Evolutionary conservation across 768 basidiomycete genomes (phyloP).

Genomic region (Kwoniella sp.): DNA sequence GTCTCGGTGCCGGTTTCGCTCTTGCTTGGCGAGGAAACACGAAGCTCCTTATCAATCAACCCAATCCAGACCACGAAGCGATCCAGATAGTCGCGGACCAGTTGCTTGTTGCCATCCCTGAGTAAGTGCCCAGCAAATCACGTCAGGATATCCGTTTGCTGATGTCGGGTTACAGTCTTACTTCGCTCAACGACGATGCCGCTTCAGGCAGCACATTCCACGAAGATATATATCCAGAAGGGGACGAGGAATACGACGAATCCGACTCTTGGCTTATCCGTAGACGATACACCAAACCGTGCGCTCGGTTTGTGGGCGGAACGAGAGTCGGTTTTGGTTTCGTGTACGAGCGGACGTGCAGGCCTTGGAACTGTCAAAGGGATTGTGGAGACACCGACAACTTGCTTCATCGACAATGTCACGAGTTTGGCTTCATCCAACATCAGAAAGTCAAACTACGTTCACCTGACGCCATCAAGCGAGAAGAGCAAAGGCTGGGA

Average conservation of each 20-base stretch:
- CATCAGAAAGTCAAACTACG: constrained; percentile 75
- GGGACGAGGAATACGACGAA: constrained; percentile 29
- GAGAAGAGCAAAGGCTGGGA: constrained; percentile 17
- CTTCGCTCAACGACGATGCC: constrained; percentile 51
- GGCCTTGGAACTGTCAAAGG: constrained; percentile 62
- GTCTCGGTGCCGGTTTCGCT: constrained; percentile 81
- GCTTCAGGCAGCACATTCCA: constrained; percentile 43
- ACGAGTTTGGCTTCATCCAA: constrained; percentile 75
- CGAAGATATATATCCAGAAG: background rate
- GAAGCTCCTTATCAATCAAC: constrained; percentile 68
- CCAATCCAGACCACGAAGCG: constrained; percentile 73
- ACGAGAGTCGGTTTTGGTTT: constrained; percentile 85
- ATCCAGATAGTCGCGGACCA: constrained; percentile 79
- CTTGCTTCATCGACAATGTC: constrained; percentile 74
- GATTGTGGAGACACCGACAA: constrained; percentile 61
- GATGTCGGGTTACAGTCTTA: constrained; percentile 25
- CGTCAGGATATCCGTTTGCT: background rate
- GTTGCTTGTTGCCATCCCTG: constrained; percentile 81
- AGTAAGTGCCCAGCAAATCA: constrained; percentile 61
- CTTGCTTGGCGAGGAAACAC: constrained; percentile 80
- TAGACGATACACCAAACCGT: constrained; percentile 65
- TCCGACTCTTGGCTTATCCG: constrained; percentile 36
- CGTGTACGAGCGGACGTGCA: constrained; percentile 79
- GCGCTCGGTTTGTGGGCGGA: constrained; percentile 80
- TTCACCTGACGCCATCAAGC: constrained; percentile 40